Evolutionary conservation across 2,329 filamentous ascomycete species (phyloP), one percentile per base, ranked within the genome.

Genomic region (Aspergillus fijiensis): DNA sequence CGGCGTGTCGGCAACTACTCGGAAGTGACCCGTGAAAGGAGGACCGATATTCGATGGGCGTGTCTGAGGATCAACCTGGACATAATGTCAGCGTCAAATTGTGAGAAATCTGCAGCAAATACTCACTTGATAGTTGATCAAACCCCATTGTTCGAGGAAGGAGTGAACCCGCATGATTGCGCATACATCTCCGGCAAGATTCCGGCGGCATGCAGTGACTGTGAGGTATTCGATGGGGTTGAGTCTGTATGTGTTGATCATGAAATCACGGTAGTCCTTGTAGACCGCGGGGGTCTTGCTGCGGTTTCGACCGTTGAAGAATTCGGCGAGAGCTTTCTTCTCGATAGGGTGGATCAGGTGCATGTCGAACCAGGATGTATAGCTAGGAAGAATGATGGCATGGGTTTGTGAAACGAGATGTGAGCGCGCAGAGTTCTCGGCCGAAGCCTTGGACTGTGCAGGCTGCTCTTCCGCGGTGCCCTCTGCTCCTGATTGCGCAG

Each of bases 291-390:
- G 90, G 0, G 95, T 99, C 81, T 99, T 99, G 87, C 95, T 98
- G 70, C 95, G 89, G 79, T 99, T 99, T 61, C 95, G 87, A 76
- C 88, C 94, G 81, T 99, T 99, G 85, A 99, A 99, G 80, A 98
- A 99, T 76, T 99, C 95, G 21, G 94, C 92, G 67, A 99, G 84
- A 7, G 92, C 92, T 78, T 97, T 99, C 73, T 89, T 90, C 81
- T 99, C 95, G 69, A 97, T 90, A 62, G 87, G 86, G 77, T 97
- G 91, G 72, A 99, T 89, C 53, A 86, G 84, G 75, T 93, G 91
- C 94, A 99, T 97, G 77, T 99, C 95, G 76, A 99, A 99, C 95
- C 95, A 99, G 14, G 91, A 95, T 73, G 92, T 96, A 78, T 99
- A 99, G 75, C 94, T 98, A 23, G 95, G 95, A 23, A 99, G 86